Conservation (phyloP, 768 basidiomycete species). For the Boletus coccyginus region DNA sequence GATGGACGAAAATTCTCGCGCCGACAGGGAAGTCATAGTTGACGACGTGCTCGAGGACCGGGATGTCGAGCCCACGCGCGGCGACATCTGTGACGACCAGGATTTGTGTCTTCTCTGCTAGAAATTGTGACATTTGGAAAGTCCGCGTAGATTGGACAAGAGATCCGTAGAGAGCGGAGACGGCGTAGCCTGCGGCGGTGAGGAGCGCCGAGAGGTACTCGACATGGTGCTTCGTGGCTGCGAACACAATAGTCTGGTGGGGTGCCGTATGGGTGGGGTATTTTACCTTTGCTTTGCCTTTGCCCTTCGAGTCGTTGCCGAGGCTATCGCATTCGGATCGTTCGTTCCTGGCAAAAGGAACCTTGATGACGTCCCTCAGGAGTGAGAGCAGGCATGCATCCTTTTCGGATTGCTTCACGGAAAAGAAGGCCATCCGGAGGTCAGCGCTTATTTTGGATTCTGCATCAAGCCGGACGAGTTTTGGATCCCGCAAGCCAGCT, state of each 20-base stretch:
- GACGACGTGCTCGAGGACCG: conserved; percentile 91
- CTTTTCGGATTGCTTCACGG: conserved; percentile 89
- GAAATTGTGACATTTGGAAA: conserved; percentile 88
- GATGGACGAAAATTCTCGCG: conserved; percentile 90
- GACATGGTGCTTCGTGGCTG: conserved; percentile 97
- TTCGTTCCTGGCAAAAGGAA: conserved; percentile 53
- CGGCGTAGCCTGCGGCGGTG: conserved; percentile 76
- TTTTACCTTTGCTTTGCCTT: conserved; percentile 51
- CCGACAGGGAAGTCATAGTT: conserved; percentile 99
- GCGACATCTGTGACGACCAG: conserved; percentile 98
- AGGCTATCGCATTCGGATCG: conserved; percentile 21
- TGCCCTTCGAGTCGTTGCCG: conserved; percentile 41
- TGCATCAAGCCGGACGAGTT: conserved; percentile 92
- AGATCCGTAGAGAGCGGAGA: conserved; percentile 94
- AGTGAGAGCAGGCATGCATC: conserved; percentile 85
- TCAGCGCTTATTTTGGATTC: conserved; percentile 96
- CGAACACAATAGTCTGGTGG: conserved; percentile 92
- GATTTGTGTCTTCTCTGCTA: conserved; percentile 72
- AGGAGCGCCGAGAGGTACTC: conserved; percentile 87
- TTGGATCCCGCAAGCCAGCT: conserved; percentile 90
- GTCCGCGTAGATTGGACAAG: conserved; percentile 90
- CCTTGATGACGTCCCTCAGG: conserved; percentile 82
- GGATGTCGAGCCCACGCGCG: conserved; percentile 97
- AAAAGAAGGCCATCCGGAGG: conserved; percentile 92
- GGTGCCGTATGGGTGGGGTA: conserved; percentile 54